phyloP scores from a whole-genome alignment of 805 yeast genomes.

The Candida caryicola region DNA sequence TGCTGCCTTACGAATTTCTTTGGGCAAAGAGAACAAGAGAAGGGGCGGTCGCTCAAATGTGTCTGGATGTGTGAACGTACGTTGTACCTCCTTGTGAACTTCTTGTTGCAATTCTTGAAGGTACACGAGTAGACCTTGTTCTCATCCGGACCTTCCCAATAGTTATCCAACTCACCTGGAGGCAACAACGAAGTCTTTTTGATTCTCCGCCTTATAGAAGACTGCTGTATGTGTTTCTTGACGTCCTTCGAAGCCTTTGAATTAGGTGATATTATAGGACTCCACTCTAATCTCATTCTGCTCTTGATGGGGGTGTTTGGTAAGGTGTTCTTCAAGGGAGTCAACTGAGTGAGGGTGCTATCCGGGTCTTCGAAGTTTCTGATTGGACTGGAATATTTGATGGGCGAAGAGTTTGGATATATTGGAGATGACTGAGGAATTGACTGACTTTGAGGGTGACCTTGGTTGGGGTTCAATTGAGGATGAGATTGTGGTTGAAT shows the following conservation, averaged over 20 bases:
- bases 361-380: constrained; percentile 29
- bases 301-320: constrained; percentile 37
- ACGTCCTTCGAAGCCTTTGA: constrained; percentile 17
- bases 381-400: constrained; percentile 23
- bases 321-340: constrained; percentile 34
- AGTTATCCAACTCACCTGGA: constrained; percentile 83
- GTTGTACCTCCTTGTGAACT: constrained; percentile 85
- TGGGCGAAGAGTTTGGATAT: constrained; percentile 32
- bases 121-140: constrained; percentile 72
- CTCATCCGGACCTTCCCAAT: constrained; percentile 75
- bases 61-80: constrained; percentile 95
- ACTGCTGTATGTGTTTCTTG: constrained; percentile 32
- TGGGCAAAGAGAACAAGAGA: constrained; percentile 71
- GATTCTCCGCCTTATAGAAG: constrained; percentile 47
- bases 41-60: constrained; percentile 92
- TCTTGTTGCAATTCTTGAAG: constrained; percentile 75
- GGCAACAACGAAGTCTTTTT: constrained; percentile 71
- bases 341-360: constrained; percentile 39
- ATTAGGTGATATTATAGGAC: constrained; percentile 43
- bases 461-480: constrained; percentile 5
- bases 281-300: constrained; percentile 39
- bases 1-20: constrained; percentile 94
- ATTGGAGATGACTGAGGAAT: constrained; percentile 20
- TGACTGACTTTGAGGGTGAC: constrained; percentile 17
- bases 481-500: too few relatives aligned